Percentiles rank a stretch among this genome's conserved stretches.
Conservation (phyloP, 1,284 basidiomycete species). For the Gymnopus androsaceus region DNA sequence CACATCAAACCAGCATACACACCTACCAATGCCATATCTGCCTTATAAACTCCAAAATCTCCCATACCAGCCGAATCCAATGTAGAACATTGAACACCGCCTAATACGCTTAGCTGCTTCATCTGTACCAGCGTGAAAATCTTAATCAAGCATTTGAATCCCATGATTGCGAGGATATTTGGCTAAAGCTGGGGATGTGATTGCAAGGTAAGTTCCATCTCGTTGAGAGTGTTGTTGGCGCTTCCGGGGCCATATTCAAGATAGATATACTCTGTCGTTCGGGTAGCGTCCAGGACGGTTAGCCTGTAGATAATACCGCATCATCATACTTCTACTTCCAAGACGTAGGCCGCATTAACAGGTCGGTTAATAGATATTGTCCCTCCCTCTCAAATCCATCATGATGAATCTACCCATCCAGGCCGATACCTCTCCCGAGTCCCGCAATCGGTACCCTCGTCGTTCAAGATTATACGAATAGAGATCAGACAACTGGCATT, state of each 20-base stretch:
- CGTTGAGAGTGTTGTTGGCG: background rate
- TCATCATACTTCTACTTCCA: too few species aligned
- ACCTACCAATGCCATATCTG: slow-evolving; percentile 1
- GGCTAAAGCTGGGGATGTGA: background rate
- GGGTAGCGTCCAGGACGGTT: background rate
- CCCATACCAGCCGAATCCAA: slow-evolving; percentile 2
- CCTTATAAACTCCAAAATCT: background rate
- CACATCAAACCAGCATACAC: background rate
- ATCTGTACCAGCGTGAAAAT: background rate
- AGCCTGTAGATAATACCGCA: background rate
- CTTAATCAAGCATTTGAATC: slow-evolving; percentile 4
- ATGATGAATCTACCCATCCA: slow-evolving; percentile 6
- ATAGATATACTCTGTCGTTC: background rate
- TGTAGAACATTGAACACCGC: background rate
- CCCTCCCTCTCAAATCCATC: slow-evolving; percentile 1
- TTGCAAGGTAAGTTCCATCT: background rate
- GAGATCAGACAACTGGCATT: slow-evolving; percentile 1
- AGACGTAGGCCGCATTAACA: slow-evolving; percentile 1
- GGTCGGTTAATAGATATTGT: background rate
- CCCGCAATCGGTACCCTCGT: slow-evolving; percentile 2
- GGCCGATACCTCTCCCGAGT: slow-evolving; percentile 4
- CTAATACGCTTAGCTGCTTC: background rate
- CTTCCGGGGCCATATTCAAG: background rate
- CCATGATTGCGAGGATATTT: slow-evolving; percentile 1
- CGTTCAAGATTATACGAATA: background rate